Conservation (phyloP, 768 basidiomycete genomes). For the Podaxis pistillaris region DNA sequence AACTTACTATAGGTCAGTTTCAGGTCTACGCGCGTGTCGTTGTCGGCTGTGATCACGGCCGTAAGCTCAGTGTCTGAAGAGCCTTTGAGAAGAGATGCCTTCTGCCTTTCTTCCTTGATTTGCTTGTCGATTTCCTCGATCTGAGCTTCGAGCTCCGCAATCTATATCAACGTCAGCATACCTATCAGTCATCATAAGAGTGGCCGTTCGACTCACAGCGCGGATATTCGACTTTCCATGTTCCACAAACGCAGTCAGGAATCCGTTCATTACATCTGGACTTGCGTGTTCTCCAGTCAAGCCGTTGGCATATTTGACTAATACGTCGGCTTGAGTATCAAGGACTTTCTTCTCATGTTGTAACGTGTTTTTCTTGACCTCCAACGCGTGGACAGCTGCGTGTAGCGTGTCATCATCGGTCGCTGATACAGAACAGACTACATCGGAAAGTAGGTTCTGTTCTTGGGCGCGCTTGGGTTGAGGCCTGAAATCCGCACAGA, state of each 20-base stretch:
- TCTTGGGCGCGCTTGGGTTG: constrained; percentile 22
- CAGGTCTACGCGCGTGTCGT: constrained; percentile 36
- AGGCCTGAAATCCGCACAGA: constrained; percentile 54
- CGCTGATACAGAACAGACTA: constrained; percentile 43
- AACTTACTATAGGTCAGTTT: constrained; percentile 53
- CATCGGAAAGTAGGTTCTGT: constrained; percentile 48
- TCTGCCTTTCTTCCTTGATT: constrained; percentile 35
- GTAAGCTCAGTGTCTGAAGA: constrained; percentile 33
- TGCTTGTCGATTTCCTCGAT: constrained; percentile 37
- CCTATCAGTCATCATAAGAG: background rate
- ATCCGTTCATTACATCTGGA: constrained; percentile 35
- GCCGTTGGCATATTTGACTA: constrained; percentile 43
- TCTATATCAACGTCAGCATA: constrained; percentile 18
- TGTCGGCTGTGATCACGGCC: constrained; percentile 41
- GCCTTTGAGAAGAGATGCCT: constrained; percentile 34
- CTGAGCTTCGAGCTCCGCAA: constrained; percentile 36
- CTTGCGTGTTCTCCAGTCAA: constrained; percentile 41
- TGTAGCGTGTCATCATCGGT: constrained; percentile 23
- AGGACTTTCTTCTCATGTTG: constrained; percentile 36
- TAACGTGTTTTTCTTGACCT: constrained; percentile 33
- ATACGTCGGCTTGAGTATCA: constrained; percentile 39
- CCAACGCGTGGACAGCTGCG: constrained; percentile 35
- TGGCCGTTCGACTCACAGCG: constrained; percentile 22
- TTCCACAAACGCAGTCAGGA: constrained; percentile 41
- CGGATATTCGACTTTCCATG: constrained; percentile 34